Conservation (phyloP, 202 grass and related monocot species). For the Tripidium arundinaceum region DNA sequence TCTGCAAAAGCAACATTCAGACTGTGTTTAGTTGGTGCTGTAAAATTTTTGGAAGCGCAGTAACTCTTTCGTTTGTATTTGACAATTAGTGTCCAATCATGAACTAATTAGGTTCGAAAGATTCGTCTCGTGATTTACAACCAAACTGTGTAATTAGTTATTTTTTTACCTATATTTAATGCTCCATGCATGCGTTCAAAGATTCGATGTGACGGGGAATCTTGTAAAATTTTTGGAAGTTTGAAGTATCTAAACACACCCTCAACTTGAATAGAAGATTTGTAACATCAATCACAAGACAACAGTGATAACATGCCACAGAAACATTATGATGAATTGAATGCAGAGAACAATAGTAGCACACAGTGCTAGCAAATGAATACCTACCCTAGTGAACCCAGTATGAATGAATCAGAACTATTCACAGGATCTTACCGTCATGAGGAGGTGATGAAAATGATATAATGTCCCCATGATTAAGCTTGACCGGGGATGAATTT, state of each 20-base stretch:
- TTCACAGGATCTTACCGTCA: constrained; percentile 36
- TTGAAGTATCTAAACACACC: too few species aligned
- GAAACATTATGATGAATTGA: background rate
- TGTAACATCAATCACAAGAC: background rate
- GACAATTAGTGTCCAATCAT: too few species aligned
- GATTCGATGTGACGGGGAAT: too few species aligned
- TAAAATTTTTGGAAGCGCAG: too few species aligned
- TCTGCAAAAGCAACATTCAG: constrained; percentile 54
- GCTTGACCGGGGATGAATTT: constrained; percentile 48
- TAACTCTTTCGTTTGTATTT: too few species aligned
- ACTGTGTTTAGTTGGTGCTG: too few species aligned
- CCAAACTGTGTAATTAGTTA: too few species aligned
- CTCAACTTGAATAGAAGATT: background rate
- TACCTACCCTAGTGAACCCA: background rate
- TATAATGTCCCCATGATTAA: constrained; percentile 82
- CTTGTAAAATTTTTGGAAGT: too few species aligned
- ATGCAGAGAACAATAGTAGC: background rate
- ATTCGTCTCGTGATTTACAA: too few species aligned
- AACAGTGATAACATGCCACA: background rate
- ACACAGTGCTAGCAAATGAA: background rate
- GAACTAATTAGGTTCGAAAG: too few species aligned
- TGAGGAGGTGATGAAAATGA: constrained; percentile 59
- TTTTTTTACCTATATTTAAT: too few species aligned
- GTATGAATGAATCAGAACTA: background rate
- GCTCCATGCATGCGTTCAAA: too few species aligned